phyloP scores from a whole-genome alignment of 164 flowering plant species.

The Litsea cubeba region DNA sequence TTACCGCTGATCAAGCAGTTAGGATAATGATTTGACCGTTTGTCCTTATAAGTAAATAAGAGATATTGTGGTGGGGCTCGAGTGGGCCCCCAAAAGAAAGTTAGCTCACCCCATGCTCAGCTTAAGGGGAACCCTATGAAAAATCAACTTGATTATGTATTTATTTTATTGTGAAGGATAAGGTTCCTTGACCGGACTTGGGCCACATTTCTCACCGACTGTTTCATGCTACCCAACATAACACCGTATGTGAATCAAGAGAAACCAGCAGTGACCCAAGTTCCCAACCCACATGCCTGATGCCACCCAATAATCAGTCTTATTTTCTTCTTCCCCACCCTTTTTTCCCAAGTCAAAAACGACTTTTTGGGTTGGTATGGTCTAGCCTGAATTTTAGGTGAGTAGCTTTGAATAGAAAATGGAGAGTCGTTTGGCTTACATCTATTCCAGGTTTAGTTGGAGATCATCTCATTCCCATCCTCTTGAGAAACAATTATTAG shows the following conservation, averaged over 20 bases:
- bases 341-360: background rate
- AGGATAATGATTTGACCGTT: too few species aligned
- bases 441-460: background rate
- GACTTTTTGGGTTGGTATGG: background rate
- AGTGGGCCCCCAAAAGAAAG: too few species aligned
- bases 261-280: background rate
- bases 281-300: background rate
- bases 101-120: too few species aligned
- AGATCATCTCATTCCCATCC: background rate
- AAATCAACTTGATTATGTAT: too few species aligned
- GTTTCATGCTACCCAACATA: constrained; percentile 4
- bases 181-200: too few species aligned
- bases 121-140: too few species aligned
- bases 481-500: too few species aligned
- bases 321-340: too few species aligned
- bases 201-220: background rate
- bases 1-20: too few species aligned
- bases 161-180: too few species aligned
- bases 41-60: too few species aligned
- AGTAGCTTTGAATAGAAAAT: background rate
- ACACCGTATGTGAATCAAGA: background rate
- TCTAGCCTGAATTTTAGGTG: background rate
- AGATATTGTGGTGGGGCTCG: too few species aligned
- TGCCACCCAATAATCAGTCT: background rate
- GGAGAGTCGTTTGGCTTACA: background rate